These are phyloP conservation scores for Leishmania arabica DNA, from an alignment of 208 protist genomes.

Conservation along the genomic window DNA sequence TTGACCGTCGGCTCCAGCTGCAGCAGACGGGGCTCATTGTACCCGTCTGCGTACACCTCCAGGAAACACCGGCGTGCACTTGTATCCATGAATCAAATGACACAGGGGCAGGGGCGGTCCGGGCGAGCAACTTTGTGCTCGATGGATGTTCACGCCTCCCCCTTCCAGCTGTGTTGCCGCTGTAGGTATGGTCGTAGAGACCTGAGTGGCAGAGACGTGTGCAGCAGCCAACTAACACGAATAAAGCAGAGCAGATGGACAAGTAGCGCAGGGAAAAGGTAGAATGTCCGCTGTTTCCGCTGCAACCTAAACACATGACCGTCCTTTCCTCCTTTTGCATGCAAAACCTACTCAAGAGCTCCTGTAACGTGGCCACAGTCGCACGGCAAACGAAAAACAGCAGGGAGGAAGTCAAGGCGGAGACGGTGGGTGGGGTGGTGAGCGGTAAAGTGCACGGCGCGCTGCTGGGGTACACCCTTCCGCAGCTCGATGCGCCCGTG, in stretches of 20 bases:
- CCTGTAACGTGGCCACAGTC: background rate
- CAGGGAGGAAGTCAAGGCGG: background rate
- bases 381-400: background rate
- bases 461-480: background rate
- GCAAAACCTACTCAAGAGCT: background rate
- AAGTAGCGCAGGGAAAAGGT: background rate
- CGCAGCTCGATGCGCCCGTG: background rate
- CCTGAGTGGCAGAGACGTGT: background rate
- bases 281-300: background rate
- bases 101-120: background rate
- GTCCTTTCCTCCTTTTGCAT: background rate
- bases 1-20: constrained; percentile 46
- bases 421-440: background rate
- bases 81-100: constrained; percentile 9
- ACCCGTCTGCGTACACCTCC: constrained; percentile 28
- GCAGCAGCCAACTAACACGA: background rate
- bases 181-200: background rate
- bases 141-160: background rate
- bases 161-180: background rate
- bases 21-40: constrained; percentile 38
- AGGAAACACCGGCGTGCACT: constrained; percentile 38
- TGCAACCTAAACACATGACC: background rate
- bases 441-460: background rate
- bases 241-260: background rate
- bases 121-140: background rate